Percentiles rank a stretch among this genome's conserved stretches.
Conservation (phyloP, 805 yeast species). For the Monosporozyma unispora region DNA sequence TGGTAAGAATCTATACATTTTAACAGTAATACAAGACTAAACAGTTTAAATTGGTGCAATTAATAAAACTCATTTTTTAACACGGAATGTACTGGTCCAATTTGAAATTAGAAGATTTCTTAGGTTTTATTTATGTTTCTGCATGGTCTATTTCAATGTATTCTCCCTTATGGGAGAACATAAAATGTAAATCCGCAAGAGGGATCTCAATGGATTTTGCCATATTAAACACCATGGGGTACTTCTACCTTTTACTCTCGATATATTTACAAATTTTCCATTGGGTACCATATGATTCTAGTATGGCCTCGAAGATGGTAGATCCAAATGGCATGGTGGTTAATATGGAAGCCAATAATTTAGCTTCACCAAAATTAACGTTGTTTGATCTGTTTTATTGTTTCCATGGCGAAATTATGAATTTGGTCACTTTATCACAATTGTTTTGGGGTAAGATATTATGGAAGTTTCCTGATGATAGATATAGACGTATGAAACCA, state of each 20-base stretch:
- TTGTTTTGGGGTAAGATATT: conserved; percentile 27
- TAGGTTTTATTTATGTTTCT: conserved; percentile 22
- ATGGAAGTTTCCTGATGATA: conserved; percentile 30
- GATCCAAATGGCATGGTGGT: conserved; percentile 17
- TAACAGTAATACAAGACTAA: not conserved
- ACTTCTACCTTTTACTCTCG: conserved; percentile 36
- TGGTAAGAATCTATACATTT: not conserved
- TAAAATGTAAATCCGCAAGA: conserved; percentile 34
- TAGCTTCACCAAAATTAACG: conserved; percentile 34
- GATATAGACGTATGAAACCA: conserved; percentile 19
- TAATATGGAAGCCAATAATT: not conserved
- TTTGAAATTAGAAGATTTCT: not conserved
- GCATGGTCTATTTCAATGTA: conserved; percentile 44
- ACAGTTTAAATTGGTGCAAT: too few species aligned
- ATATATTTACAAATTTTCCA: conserved; percentile 35
- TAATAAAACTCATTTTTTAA: too few species aligned
- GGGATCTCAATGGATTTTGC: conserved; percentile 44
- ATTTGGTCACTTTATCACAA: conserved; percentile 35
- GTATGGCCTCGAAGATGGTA: not conserved
- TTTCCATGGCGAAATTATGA: conserved; percentile 38
- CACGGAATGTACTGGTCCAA: not conserved
- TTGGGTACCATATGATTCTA: conserved; percentile 16
- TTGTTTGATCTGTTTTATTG: conserved; percentile 40
- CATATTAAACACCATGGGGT: conserved; percentile 40
- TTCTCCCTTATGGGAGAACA: conserved; percentile 39